Evolutionary conservation across 306 rosid genomes (phyloP).

Genomic region (Clitoria ternatea): DNA sequence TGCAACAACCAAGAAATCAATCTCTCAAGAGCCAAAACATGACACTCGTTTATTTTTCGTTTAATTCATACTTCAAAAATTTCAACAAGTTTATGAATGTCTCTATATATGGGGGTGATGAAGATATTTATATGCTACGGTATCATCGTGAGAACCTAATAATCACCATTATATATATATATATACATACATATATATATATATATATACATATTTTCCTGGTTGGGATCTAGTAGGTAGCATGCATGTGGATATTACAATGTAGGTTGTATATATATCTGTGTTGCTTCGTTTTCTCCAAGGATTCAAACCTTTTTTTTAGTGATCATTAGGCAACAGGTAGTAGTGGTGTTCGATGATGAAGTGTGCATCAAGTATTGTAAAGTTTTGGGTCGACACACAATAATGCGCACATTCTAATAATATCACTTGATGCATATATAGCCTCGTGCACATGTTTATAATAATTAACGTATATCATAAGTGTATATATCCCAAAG

Average conservation of each 20-base stretch:
- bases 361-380: slow-evolving; percentile 58
- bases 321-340: slow-evolving; percentile 38
- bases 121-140: neutral
- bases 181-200: no score
- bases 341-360: slow-evolving; percentile 40
- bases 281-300: slow-evolving; percentile 22
- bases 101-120: neutral
- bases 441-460: slow-evolving; percentile 41
- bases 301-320: slow-evolving; percentile 31
- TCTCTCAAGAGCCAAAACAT: no score
- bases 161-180: neutral
- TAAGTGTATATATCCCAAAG: slow-evolving; percentile 26
- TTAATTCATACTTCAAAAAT: neutral
- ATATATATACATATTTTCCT: neutral
- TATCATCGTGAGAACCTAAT: neutral
- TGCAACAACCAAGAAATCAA: neutral
- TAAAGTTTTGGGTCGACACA: slow-evolving; percentile 40
- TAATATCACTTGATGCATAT: slow-evolving; percentile 33
- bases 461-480: slow-evolving; percentile 22
- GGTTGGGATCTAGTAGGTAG: slow-evolving; percentile 15
- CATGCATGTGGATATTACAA: slow-evolving; percentile 25
- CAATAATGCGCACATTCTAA: slow-evolving; percentile 30
- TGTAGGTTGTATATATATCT: slow-evolving; percentile 2
- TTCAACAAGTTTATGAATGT: neutral
- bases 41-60: neutral